Base-by-base conservation (phyloP, 495 filamentous ascomycete genomes). In the Penicillium goetzii region DNA sequence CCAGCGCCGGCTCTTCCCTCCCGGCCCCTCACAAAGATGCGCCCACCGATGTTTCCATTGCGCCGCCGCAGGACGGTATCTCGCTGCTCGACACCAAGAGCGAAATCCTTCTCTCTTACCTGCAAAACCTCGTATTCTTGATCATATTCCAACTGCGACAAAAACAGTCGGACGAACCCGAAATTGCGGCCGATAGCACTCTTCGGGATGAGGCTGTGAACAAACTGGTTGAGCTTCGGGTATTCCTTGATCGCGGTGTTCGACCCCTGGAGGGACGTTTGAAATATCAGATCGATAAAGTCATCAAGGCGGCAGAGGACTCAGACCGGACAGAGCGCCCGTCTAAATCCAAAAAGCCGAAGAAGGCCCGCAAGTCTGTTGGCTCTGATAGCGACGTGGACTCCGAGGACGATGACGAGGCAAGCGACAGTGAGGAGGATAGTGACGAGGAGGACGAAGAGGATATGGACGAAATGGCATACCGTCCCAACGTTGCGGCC, bases 1-100 rank as follows among this genome's bases (percentile, higher is more conserved):
- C 75, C 3, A 85, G 85, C 9, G 81, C 89, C 1, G 72, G 78
- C 15, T 82, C 88, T 47, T 86, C 87, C 2, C 74, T 92, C 3
- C 87, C 89, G 10, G 85, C 86, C 50, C 63, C 69, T 5, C 62
- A 62, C 33, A 75, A 75, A 21, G 72, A 75, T 50, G 66, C 65
- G 5, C 66, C 74, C n/a, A 71, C 76, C 52, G 73, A 75, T 36
- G 73, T 75, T 40, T 78, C 80, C 36, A 81, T 88, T 51, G 70
- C 88, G 47, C 84, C 90, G 7, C 88, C 91, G 10, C 82, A 88
- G 66, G 88, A 97, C 64, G 94, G 94, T 64, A 93, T 99, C 54
- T 97, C 95, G 2, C 88, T 99, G 6, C 87, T 99, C 69, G 92
- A 97, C 71, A 85, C 89, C 56, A 99, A 99, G 75, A 97, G 92